Base-by-base conservation (phyloP, 805 yeast species). In the Myxozyma nipponensis region DNA sequence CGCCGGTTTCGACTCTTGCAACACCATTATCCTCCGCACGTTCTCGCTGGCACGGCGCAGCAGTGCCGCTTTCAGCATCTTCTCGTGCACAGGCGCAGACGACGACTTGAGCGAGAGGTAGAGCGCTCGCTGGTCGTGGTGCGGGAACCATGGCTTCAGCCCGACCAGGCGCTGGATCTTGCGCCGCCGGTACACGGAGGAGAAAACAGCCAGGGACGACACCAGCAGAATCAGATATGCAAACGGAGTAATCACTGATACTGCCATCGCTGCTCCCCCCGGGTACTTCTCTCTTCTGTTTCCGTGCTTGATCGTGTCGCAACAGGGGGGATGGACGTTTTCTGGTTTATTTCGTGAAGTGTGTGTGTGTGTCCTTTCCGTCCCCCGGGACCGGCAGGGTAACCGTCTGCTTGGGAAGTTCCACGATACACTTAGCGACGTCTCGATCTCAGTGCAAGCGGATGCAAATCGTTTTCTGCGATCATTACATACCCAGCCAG, bases 31-130 rank as follows among this genome's bases (percentile, higher is more conserved):
- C 63, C 96, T 78, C 68, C 95, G 81, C 49, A 93, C 74, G 9
- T 89, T 85, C 69, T 91, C 98, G 6, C 90, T 84, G n/a, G 95
- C 86, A 69, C 86, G 77, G 59, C 78, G 76, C 46, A 82, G 62
- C 38, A 82, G 63, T 1, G 86, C 85, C 15, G 86, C 83, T 63
- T 84, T 84, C 61, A 86, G 61, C 19, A 86, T 82, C 62, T 83
- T 86, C 22, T 84, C 91, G 57, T 90, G 89, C 4, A 89, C 86
- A 61, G 72, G 73, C 15, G 70, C 71, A 7, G 32, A 13, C 21
- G 15, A n/a, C 7, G 38, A 10, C 60, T 79, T 77, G 49, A 90
- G 71, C 42, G 81, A 76, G 46, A 72, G 66, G 66, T 83, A 88
- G 53, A 87, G 65, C 49, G 80, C 83, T 56, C 79, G 75, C 3